phyloP scores from a whole-genome alignment of 106 monocot genomes.

The Phalaenopsis equestris region DNA sequence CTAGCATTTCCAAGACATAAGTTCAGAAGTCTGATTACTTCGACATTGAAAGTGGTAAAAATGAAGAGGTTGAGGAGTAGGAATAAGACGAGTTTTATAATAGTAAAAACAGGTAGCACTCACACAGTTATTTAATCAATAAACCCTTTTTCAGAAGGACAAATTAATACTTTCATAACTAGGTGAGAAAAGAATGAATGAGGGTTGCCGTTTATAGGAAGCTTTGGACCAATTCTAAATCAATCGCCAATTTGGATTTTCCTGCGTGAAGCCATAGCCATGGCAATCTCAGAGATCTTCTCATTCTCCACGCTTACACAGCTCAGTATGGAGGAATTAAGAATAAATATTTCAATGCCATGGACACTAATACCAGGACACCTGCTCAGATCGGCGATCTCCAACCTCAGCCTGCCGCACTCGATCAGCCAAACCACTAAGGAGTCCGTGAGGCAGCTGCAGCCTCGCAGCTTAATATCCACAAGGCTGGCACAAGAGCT shows the following conservation, averaged over 20 bases:
- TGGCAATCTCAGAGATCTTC: constrained; percentile 29
- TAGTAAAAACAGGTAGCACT: too few species aligned
- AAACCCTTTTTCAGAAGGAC: too few species aligned
- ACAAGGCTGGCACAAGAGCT: constrained; percentile 39
- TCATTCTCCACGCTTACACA: constrained; percentile 48
- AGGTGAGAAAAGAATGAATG: too few species aligned
- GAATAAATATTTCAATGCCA: constrained; percentile 30
- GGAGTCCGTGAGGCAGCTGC: constrained; percentile 40
- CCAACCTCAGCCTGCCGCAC: constrained; percentile 20
- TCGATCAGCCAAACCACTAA: constrained; percentile 24
- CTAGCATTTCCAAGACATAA: too few species aligned
- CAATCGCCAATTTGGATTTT: constrained; percentile 29
- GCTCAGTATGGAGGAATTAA: constrained; percentile 12
- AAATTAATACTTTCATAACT: too few species aligned
- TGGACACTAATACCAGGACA: constrained; percentile 28
- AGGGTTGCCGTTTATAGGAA: background rate
- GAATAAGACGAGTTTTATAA: too few species aligned
- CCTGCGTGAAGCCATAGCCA: constrained; percentile 20
- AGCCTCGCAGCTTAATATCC: constrained; percentile 53
- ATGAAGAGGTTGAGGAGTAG: too few species aligned
- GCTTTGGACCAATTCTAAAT: background rate
- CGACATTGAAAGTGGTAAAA: too few species aligned
- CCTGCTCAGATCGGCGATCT: constrained; percentile 32
- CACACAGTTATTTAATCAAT: too few species aligned
- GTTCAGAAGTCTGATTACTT: too few species aligned